Conservation (phyloP, 768 basidiomycete genomes). For the Ramaria sp. region DNA sequence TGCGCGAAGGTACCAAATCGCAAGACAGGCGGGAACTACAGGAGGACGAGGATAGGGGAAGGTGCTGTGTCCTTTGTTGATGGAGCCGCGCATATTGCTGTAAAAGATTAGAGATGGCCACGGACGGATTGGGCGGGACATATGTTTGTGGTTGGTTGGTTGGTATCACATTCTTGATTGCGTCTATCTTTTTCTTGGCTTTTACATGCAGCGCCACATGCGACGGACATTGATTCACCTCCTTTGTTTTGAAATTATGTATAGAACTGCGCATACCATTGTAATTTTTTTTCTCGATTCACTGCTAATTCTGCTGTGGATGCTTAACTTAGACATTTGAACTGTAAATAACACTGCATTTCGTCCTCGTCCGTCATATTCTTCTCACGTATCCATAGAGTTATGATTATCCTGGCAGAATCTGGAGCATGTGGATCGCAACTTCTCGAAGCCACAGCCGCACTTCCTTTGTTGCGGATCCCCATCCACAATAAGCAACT, state of each 20-base stretch:
- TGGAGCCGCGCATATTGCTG: background rate
- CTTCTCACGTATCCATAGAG: too few relatives aligned
- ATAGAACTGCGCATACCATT: background rate
- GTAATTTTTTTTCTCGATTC: background rate
- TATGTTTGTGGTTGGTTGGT: background rate
- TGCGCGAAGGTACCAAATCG: slow-evolving; percentile 61
- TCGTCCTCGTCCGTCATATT: background rate
- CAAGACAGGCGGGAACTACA: slow-evolving; percentile 24
- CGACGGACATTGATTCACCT: background rate
- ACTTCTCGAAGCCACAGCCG: too few relatives aligned
- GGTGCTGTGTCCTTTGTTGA: slow-evolving; percentile 63
- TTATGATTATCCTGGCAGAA: too few relatives aligned
- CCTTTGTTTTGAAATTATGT: background rate
- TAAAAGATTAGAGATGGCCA: background rate
- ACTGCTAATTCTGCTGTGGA: background rate
- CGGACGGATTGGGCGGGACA: background rate
- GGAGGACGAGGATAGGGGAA: slow-evolving; percentile 33
- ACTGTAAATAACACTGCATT: background rate
- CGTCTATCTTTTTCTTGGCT: background rate
- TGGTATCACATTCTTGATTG: background rate
- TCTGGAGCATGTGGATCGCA: too few relatives aligned
- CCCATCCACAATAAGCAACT: too few relatives aligned
- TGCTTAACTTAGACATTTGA: background rate
- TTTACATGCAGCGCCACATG: background rate
- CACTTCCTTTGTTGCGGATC: too few relatives aligned